phyloP scores from a whole-genome alignment of 2,329 filamentous ascomycete genomes.

The Cryphonectria nitschkei region DNA sequence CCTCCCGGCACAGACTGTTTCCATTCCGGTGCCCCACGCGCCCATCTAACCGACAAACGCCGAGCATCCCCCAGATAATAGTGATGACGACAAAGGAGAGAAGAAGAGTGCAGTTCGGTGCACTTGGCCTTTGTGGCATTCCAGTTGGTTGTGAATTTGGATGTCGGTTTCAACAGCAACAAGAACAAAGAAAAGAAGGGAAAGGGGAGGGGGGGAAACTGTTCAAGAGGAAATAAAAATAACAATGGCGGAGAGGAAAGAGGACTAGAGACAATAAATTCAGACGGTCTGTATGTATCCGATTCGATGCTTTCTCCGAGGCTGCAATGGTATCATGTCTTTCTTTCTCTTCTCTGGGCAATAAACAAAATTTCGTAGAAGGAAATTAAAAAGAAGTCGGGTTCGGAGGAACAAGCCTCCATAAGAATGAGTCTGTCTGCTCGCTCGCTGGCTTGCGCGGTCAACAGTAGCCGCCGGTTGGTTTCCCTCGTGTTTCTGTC shows the following conservation, averaged over 20 bases:
- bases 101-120: not conserved
- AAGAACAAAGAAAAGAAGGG: not conserved
- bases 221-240: not conserved
- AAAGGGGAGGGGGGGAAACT: not conserved
- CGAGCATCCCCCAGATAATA: constrained; percentile 5
- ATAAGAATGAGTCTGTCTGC: not conserved
- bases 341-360: constrained; percentile 18
- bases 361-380: constrained; percentile 25
- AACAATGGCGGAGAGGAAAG: constrained; percentile 1
- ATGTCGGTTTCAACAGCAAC: not conserved
- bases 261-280: constrained; percentile 27
- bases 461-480: constrained; percentile 9
- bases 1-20: not conserved
- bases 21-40: not conserved
- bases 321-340: constrained; percentile 32
- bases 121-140: not conserved
- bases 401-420: not conserved
- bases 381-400: constrained; percentile 4
- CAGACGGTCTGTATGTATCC: constrained; percentile 1
- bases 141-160: not conserved
- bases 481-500: not conserved
- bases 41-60: constrained; percentile 21
- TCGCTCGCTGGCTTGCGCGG: constrained; percentile 1
- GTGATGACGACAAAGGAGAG: constrained; percentile 21
- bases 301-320: constrained; percentile 30